Base-by-base conservation (phyloP, 768 basidiomycete genomes). In the Lenzites betulinus region DNA sequence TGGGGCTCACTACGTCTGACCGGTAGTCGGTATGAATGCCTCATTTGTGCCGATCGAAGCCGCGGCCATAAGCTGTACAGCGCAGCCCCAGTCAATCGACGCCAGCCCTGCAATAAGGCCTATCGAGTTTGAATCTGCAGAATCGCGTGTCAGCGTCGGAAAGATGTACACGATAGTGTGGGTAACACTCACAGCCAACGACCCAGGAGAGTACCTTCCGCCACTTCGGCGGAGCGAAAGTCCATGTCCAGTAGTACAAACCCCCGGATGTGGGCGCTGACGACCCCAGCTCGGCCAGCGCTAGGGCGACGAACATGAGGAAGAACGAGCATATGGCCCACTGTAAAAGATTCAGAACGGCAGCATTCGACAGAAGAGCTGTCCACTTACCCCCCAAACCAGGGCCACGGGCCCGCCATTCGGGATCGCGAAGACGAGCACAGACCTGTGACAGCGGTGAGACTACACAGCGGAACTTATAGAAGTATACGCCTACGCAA, bases 331-430 rank as follows among this genome's bases (percentile, higher is more conserved):
- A n/a, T n/a, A n/a, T n/a, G n/a, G n/a, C n/a, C n/a, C n/a, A n/a
- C n/a, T n/a, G n/a, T n/a, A n/a, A n/a, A n/a, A n/a, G n/a, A n/a
- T n/a, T n/a, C n/a, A n/a, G n/a, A n/a, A n/a, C n/a, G n/a, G n/a
- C n/a, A n/a, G n/a, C n/a, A n/a, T n/a, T n/a, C n/a, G n/a, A n/a
- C n/a, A n/a, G n/a, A n/a, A n/a, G n/a, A n/a, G n/a, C n/a, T n/a
- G n/a, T n/a, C n/a, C n/a, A 74, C 82, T 59, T 61, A 85, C 84
- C 18, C 87, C 87, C 87, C n/a, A 90, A 11, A 88, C 85, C 83
- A 89, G 84, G 1, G 85, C 80, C 1, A 83, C 81, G 0, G 86
- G 82, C 7, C 86, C 88, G 13, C 88, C 88, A 69, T 88, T 86
- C 0, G 85, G 85, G 22, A 88, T 72, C 2, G 86, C 78, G 67